phyloP scores from a whole-genome alignment of 2,329 filamentous ascomycete genomes.

The Teratosphaeria viscida region DNA sequence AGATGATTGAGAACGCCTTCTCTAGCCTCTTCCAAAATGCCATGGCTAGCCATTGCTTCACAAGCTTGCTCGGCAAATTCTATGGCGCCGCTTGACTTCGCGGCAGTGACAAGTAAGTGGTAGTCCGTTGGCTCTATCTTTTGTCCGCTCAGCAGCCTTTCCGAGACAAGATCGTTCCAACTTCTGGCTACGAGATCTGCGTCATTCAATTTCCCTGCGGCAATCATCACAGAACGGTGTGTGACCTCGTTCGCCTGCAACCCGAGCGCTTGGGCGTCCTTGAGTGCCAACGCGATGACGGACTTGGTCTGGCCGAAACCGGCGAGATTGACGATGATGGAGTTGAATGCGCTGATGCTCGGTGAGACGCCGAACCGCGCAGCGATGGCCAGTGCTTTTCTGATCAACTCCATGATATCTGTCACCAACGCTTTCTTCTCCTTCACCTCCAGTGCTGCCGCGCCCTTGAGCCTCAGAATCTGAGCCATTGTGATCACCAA shows the following conservation, averaged over 20 bases:
- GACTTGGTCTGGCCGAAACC: conserved; percentile 20
- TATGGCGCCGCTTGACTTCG: conserved; percentile 1
- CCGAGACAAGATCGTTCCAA: conserved; percentile 23
- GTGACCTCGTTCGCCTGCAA: conserved; percentile 24
- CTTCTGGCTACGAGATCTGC: conserved; percentile 13
- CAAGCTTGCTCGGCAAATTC: conserved; percentile 15
- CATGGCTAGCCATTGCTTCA: conserved; percentile 1
- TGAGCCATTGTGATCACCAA: conserved; percentile 27
- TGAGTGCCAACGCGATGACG: conserved; percentile 19
- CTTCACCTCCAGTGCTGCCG: conserved; percentile 7
- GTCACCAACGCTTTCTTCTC: conserved; percentile 13
- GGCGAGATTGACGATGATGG: conserved; percentile 28
- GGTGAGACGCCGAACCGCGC: conserved; percentile 18
- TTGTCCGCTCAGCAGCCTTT: conserved; percentile 3
- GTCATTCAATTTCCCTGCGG: conserved; percentile 25
- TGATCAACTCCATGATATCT: conserved; percentile 16
- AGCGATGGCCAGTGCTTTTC: conserved; percentile 21
- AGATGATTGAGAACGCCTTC: conserved; percentile 1
- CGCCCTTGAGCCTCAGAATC: conserved; percentile 16
- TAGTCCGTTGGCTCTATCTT: conserved; percentile 15
- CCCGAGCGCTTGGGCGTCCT: conserved; percentile 17
- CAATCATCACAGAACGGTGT: conserved; percentile 23
- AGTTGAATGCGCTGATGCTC: conserved; percentile 25
- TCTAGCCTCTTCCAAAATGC: conserved; percentile 3
- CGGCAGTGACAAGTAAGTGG: conserved; percentile 19